Evolutionary conservation across 2,329 filamentous ascomycete species (phyloP).

Genomic region (Paecilomyces formosus): DNA sequence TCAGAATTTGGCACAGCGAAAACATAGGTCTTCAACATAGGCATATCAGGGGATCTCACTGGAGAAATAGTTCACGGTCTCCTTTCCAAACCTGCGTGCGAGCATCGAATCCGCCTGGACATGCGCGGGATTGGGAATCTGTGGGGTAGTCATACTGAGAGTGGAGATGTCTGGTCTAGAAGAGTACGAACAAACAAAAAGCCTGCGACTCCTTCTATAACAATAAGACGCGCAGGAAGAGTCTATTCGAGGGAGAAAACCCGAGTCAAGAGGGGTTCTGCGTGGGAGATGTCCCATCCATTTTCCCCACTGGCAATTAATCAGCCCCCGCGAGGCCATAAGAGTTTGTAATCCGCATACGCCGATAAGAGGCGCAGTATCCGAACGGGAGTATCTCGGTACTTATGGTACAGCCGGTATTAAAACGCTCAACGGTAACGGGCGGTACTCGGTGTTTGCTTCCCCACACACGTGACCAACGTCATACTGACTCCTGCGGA

Average conservation of each 20-base stretch:
- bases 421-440: neutral
- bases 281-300: neutral
- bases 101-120: slow-evolving; percentile 51
- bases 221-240: neutral
- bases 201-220: neutral
- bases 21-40: neutral
- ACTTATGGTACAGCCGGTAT: neutral
- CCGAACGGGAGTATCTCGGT: too few relatives aligned
- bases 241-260: neutral
- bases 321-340: neutral
- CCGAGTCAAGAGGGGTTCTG: neutral
- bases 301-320: neutral
- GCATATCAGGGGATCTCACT: slow-evolving; percentile 22
- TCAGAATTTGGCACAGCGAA: neutral
- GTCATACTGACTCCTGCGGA: slow-evolving; percentile 7
- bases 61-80: slow-evolving; percentile 46
- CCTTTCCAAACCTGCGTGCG: slow-evolving; percentile 41
- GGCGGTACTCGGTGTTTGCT: slow-evolving; percentile 7
- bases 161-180: neutral
- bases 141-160: slow-evolving; percentile 7
- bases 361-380: too few relatives aligned
- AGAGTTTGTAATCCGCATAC: neutral
- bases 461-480: slow-evolving; percentile 21
- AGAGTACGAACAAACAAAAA: neutral
- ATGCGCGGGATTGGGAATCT: slow-evolving; percentile 53